Conservation (phyloP, 495 filamentous ascomycete species). For the Aspergillus sparsus region DNA sequence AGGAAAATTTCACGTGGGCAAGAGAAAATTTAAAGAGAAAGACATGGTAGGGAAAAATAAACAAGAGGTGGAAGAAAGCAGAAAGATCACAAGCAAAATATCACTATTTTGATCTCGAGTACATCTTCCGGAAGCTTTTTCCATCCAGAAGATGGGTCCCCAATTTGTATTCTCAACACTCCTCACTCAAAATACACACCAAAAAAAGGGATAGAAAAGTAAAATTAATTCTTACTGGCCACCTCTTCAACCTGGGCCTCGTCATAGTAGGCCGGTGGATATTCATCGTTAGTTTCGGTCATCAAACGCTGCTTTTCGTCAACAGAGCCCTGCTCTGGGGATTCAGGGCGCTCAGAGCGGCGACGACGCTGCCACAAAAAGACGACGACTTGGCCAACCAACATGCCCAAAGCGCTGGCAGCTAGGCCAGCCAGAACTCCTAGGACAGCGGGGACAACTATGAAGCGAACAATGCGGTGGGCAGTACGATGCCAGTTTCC, state of each 20-base stretch:
- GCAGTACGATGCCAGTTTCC: conserved; percentile 45
- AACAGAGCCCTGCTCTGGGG: conserved; percentile 38
- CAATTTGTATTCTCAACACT: not conserved
- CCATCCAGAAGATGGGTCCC: conserved; percentile 8
- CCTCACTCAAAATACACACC: not conserved
- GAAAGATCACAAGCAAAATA: conserved; percentile 13
- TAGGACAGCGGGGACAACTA: conserved; percentile 48
- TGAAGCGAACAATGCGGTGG: conserved; percentile 50
- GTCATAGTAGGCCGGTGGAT: conserved; percentile 38
- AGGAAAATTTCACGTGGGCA: not conserved
- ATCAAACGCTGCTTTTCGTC: conserved; percentile 48
- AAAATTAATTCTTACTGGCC: conserved; percentile 36
- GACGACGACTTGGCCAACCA: conserved; percentile 51
- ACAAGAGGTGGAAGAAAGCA: conserved; percentile 12
- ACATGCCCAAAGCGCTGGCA: conserved; percentile 55
- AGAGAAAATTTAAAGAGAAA: conserved; percentile 15
- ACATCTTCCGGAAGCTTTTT: conserved; percentile 7
- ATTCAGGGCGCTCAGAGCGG: conserved; percentile 32
- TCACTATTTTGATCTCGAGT: conserved; percentile 8
- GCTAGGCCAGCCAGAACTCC: conserved; percentile 52
- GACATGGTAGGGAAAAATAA: conserved; percentile 6
- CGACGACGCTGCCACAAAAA: conserved; percentile 53
- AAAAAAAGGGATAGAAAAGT: not conserved
- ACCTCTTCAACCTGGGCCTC: conserved; percentile 20
- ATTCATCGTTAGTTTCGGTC: conserved; percentile 33